Evolutionary conservation across 257 asterid species (phyloP).

Genomic region (Ilex aquifolium): DNA sequence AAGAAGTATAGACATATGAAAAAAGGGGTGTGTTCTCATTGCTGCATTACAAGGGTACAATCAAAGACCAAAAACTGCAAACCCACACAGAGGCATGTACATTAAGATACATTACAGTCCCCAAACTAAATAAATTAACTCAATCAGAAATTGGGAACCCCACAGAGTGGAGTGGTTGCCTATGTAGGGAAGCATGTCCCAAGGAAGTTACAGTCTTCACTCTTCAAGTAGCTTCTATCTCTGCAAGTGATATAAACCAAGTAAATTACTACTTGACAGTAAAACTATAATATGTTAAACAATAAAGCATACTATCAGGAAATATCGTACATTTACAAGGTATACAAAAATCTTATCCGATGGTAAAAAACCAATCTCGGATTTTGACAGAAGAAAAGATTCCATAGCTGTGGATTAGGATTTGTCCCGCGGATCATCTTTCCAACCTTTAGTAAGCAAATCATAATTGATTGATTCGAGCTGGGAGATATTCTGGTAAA

Average conservation of each 20-base stretch:
- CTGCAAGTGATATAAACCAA: conserved; percentile 9
- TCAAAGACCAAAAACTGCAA: conserved; percentile 1
- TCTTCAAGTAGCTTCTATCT: conserved; percentile 12
- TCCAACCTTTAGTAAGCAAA: conserved; percentile 79
- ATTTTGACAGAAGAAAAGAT: neutral
- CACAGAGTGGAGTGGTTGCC: conserved; percentile 3
- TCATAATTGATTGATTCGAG: conserved; percentile 95
- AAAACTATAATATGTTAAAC: no score
- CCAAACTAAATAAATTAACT: no score
- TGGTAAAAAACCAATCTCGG: conserved; percentile 4
- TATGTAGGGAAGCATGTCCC: neutral
- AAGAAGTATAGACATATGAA: no score
- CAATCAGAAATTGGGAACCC: neutral
- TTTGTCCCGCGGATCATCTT: conserved; percentile 62
- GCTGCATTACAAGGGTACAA: conserved; percentile 3
- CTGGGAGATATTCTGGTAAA: conserved; percentile 84
- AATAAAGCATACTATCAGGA: neutral
- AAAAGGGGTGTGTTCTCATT: neutral
- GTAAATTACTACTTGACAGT: no score
- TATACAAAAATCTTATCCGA: conserved; percentile 9
- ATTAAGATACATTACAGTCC: no score
- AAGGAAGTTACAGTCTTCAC: conserved; percentile 7
- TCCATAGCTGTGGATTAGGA: conserved; percentile 32
- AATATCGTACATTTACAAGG: conserved; percentile 42
- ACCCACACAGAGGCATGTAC: no score